Percentiles rank a stretch among this genome's conserved stretches.
Evolutionary conservation across 75 land plant species (phyloP).

Genomic region (Cunninghamia lanceolata): DNA sequence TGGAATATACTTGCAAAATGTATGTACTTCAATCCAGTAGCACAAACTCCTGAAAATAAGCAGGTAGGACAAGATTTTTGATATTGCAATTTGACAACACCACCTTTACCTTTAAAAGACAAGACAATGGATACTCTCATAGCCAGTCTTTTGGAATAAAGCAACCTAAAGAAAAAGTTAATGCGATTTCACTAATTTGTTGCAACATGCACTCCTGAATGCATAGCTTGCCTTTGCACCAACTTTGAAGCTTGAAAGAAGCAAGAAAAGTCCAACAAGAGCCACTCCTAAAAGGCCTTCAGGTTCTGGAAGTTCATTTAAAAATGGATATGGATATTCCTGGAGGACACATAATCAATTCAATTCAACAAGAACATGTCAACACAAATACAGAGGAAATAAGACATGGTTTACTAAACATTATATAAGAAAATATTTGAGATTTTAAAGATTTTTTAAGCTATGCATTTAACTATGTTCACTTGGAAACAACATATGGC

Average conservation of each 20-base stretch:
- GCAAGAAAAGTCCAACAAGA: constrained; percentile 5
- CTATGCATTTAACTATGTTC: neutral
- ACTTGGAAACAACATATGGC: neutral
- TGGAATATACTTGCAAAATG: neutral
- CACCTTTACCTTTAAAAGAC: no score
- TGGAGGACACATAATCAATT: neutral
- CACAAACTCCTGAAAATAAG: neutral
- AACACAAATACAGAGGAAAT: neutral
- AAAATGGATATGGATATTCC: constrained; percentile 36
- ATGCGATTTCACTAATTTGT: neutral
- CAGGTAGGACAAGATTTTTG: neutral
- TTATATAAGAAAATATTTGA: neutral
- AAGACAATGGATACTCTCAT: no score
- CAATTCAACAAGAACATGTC: neutral
- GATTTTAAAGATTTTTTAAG: neutral
- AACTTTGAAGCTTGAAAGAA: constrained; percentile 16
- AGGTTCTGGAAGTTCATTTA: constrained; percentile 21
- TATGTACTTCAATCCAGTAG: neutral
- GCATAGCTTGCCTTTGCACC: constrained; percentile 19
- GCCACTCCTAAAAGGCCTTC: constrained; percentile 18
- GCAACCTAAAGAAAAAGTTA: neutral
- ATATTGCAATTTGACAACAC: no score
- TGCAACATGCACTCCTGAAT: neutral
- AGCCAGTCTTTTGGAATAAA: no score
- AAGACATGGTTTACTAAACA: neutral